Conservation (phyloP, 164 flowering plant genomes). For the Vitis vinifera region ASM3070453v1 NC_081809.1:4361501-4362000, state of each 20-base stretch:
- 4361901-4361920: neutral
- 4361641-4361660: slow-evolving; percentile 94
- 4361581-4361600: slow-evolving; percentile 59
- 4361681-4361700: slow-evolving; percentile 96
- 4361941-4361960: neutral
- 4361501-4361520: no score
- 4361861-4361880: neutral
- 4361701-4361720: slow-evolving; percentile 93
- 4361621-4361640: slow-evolving; percentile 91
- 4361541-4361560: neutral
- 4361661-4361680: slow-evolving; percentile 94
- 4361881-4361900: neutral
- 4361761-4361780: no score
- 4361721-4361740: slow-evolving; percentile 57
- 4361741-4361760: neutral
- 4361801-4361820: no score
- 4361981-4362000: no score
- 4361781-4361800: no score
- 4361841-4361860: neutral
- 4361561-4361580: slow-evolving; percentile 2
- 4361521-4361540: no score
- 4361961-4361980: neutral
- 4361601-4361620: slow-evolving; percentile 98
- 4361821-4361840: neutral
- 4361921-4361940: neutral